Evolutionary conservation across 2,329 filamentous ascomycete genomes (phyloP).

Genomic region (Aureobasidium pullulans): DNA sequence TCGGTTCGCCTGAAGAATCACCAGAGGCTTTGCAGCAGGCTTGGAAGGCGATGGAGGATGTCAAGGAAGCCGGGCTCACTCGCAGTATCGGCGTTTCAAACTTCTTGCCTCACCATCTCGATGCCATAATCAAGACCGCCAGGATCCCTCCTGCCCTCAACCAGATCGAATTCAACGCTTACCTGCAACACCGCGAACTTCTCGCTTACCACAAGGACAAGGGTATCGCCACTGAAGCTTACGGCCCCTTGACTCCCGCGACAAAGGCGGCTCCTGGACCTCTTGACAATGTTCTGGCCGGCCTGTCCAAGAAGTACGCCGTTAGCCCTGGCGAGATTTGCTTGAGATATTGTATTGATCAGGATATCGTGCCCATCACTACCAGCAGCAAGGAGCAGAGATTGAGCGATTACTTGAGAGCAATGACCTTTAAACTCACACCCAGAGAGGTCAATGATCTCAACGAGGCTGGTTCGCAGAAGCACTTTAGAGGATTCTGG

Average conservation of each 20-base stretch:
- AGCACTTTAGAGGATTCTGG: conserved; percentile 49
- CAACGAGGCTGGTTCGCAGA: conserved; percentile 39
- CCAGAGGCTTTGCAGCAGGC: conserved; percentile 40
- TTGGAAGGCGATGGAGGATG: conserved; percentile 54
- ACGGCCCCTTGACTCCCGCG: conserved; percentile 42
- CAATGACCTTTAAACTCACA: conserved; percentile 51
- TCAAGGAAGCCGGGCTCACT: conserved; percentile 50
- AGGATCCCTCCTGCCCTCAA: conserved; percentile 54
- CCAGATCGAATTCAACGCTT: conserved; percentile 64
- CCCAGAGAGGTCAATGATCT: conserved; percentile 51
- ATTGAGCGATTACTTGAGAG: conserved; percentile 50
- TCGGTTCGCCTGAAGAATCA: conserved; percentile 30
- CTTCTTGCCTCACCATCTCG: conserved; percentile 48
- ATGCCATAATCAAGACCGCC: conserved; percentile 46
- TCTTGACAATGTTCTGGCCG: conserved; percentile 44
- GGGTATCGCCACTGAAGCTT: conserved; percentile 42
- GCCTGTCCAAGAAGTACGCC: conserved; percentile 53
- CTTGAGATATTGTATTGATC: conserved; percentile 55
- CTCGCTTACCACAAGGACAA: conserved; percentile 46
- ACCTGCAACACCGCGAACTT: conserved; percentile 55
- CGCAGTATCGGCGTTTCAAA: conserved; percentile 58
- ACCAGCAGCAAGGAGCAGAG: conserved; percentile 55
- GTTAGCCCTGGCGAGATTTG: conserved; percentile 51
- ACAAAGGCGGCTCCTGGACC: conserved; percentile 51
- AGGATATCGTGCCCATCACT: conserved; percentile 52